Evolutionary conservation across 805 yeast genomes (phyloP).

Genomic region (Ogataea polymorpha): DNA sequence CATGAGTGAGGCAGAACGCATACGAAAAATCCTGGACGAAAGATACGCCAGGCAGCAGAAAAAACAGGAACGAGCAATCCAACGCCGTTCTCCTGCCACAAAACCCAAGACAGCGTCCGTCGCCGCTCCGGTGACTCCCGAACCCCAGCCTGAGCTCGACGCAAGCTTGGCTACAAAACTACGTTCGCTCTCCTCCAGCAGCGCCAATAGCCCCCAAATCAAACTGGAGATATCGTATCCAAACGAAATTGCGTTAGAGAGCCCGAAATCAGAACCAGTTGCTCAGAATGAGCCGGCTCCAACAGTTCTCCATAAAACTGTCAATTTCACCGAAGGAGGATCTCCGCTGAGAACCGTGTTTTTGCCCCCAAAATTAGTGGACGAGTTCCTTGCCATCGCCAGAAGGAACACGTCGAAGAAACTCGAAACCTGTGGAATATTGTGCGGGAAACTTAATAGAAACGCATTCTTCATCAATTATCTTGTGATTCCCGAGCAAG

Average conservation of each 20-base stretch:
- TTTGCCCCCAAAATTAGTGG: constrained; percentile 44
- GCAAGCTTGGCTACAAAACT: constrained; percentile 4
- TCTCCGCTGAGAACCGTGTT: constrained; percentile 50
- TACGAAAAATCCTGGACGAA: constrained; percentile 26
- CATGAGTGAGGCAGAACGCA: constrained; percentile 31
- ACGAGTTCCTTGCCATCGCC: constrained; percentile 45
- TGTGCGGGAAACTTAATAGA: constrained; percentile 58
- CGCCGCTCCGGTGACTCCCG: not conserved
- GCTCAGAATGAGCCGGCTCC: not conserved
- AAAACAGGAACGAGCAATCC: not conserved
- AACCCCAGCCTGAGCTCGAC: constrained; percentile 2
- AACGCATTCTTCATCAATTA: constrained; percentile 65
- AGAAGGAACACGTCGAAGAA: constrained; percentile 44
- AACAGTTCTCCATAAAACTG: constrained; percentile 34
- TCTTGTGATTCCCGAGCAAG: constrained; percentile 60
- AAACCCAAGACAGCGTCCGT: not conserved
- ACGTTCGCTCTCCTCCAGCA: constrained; percentile 9
- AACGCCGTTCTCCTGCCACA: not conserved
- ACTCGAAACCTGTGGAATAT: constrained; percentile 65
- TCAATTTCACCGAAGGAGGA: constrained; percentile 53
- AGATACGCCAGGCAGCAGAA: constrained; percentile 14
- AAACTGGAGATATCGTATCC: constrained; percentile 5
- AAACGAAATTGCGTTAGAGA: constrained; percentile 3
- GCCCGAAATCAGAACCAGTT: not conserved
- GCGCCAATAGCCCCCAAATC: constrained; percentile 3